Evolutionary conservation across 2,329 filamentous ascomycete genomes (phyloP), one percentile per base, ranked within the genome.

Genomic region (Fusarium nygamai): DNA sequence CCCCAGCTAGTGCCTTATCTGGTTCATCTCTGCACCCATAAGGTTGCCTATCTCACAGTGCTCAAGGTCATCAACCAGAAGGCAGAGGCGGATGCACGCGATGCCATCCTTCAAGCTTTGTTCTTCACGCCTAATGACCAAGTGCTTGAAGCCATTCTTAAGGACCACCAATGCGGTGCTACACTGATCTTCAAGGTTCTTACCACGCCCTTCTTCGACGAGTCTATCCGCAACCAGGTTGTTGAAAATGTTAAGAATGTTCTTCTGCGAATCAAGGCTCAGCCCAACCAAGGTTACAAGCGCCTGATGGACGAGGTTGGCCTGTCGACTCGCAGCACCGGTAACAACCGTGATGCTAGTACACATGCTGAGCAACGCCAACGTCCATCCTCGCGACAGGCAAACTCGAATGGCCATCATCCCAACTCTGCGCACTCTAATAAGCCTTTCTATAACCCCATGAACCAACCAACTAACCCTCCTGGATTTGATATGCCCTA

Each of bases 41-140:
- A 98, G 87, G 96, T 99, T 64, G 96, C 96, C 0, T 98, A 98
- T 80, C 88, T 98, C 70, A 99, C 96, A 0, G 96, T 99, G 3
- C 87, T 99, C 66, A 99, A 99, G 86, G 95, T 98, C 58, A 97
- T 99, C 83, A 99, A 99, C 82, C 96, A 99, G 83, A 95, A 97
- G 81, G 94, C 95, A 39, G 96, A 99, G 84, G 89, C 94, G 0
- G 96, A 98, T 71, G 96, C 96, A 8, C 91, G 96, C 19, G 96
- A 99, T 79, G 93, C 90, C 54, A 94, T 99, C 44, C 87, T 98
- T 46, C 93, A 94, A 81, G 95, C 96, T 5, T 86, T 99, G 39
- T 98, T 99, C 88, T 97, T 98, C 84, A 95, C 94, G 14, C 89
- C 91, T 6, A 94, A 96, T 71, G 94, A 98, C 78, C 92, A 95